phyloP scores from a whole-genome alignment of 164 flowering plant genomes.

The Echeveria elegans region DNA sequence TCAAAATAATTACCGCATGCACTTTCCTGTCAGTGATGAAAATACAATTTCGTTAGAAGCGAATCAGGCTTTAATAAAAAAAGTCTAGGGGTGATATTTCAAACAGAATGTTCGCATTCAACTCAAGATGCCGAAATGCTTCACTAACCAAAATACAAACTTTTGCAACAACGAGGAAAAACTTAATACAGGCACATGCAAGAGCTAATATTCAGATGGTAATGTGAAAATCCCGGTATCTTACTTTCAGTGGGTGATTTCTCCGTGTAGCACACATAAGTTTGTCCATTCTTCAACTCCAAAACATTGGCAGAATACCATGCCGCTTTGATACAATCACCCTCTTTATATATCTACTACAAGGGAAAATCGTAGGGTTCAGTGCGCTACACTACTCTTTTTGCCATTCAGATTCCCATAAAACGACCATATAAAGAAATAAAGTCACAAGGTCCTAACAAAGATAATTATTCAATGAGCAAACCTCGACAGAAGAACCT shows the following conservation, averaged over 20 bases:
- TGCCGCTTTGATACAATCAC: conserved; percentile 38
- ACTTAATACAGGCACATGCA: background rate
- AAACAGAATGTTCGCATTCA: background rate
- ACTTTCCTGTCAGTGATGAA: background rate
- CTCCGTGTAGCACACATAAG: conserved; percentile 50
- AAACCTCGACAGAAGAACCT: conserved; percentile 81
- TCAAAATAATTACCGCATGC: background rate
- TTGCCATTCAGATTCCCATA: background rate
- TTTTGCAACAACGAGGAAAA: background rate
- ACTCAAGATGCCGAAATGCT: background rate
- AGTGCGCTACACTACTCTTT: background rate
- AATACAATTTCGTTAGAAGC: background rate
- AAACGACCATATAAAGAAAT: too few relatives aligned
- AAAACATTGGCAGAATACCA: conserved; percentile 73
- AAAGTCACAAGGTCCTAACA: background rate
- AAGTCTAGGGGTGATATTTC: background rate
- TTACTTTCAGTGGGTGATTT: conserved; percentile 48
- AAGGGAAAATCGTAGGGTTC: background rate
- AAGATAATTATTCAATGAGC: background rate
- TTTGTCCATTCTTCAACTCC: conserved; percentile 59
- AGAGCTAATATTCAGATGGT: background rate
- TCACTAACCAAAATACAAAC: background rate
- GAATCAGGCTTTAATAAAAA: background rate
- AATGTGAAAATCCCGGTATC: background rate
- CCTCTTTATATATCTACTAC: conserved; percentile 56